A percentile compares a stretch with the other conserved stretches of the same genome.
Evolutionary conservation across 495 filamentous ascomycete genomes (phyloP).

Genomic region (Bacidia rubella): DNA sequence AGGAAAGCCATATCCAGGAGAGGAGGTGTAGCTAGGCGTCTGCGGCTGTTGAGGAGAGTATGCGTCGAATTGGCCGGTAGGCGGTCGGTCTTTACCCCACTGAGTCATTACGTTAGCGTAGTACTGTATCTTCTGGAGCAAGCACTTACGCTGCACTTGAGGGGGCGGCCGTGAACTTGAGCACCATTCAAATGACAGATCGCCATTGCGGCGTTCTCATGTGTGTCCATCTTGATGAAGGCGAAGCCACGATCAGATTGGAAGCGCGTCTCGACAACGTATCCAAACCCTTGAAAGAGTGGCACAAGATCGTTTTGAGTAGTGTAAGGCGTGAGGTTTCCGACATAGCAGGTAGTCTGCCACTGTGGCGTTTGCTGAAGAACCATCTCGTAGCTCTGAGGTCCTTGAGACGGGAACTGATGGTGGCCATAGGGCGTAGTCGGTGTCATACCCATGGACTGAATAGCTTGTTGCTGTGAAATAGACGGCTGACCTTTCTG

Average conservation of each 20-base stretch:
- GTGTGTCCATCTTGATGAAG: constrained; percentile 98
- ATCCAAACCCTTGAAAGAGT: constrained; percentile 96
- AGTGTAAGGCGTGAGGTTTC: constrained; percentile 95
- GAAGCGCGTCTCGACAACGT: constrained; percentile 92
- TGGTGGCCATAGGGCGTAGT: constrained; percentile 95
- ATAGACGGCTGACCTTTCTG: constrained; percentile 99
- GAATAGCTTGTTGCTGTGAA: constrained; percentile 93
- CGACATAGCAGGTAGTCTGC: constrained; percentile 98
- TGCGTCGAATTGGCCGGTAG: constrained; percentile 67
- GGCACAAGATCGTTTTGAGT: constrained; percentile 91
- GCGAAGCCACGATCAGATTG: constrained; percentile 97
- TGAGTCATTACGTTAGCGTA: constrained; percentile 29
- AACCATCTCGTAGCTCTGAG: constrained; percentile 97
- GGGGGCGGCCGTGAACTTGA: constrained; percentile 89
- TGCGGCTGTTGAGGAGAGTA: constrained; percentile 67
- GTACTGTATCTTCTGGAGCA: neutral
- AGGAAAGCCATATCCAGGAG: constrained; percentile 81
- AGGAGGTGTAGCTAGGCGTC: constrained; percentile 43
- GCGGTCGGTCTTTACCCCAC: constrained; percentile 99
- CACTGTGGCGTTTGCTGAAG: constrained; percentile 92
- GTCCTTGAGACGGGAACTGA: constrained; percentile 91
- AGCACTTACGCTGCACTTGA: constrained; percentile 92
- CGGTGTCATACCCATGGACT: constrained; percentile 96
- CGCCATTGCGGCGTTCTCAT: constrained; percentile 96
- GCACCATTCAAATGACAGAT: constrained; percentile 96